A percentile compares a stretch with the other conserved stretches of the same genome.
Conservation (phyloP, 2,329 filamentous ascomycete species). For the Trematosphaeria pertusa region DNA sequence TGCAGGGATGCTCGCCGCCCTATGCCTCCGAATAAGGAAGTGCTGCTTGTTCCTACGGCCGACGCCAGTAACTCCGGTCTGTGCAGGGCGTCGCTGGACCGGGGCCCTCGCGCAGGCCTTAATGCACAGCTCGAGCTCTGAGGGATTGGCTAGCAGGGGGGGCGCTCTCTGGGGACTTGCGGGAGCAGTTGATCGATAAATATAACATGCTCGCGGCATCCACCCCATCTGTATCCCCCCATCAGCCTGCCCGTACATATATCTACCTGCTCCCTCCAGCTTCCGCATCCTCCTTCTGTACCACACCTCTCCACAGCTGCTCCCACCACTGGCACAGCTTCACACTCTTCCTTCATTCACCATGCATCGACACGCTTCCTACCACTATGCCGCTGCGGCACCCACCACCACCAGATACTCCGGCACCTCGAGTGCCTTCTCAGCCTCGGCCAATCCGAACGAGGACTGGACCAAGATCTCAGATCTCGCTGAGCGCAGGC, state of each 20-base stretch:
- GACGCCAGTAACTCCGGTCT: no score
- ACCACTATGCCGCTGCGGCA: conserved; percentile 51
- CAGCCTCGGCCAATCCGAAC: conserved; percentile 90
- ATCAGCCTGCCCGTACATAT: conserved; percentile 9
- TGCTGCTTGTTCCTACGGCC: background rate
- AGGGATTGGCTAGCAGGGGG: conserved; percentile 7
- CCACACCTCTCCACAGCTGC: background rate
- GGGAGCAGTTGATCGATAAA: conserved; percentile 25
- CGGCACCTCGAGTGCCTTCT: conserved; percentile 92
- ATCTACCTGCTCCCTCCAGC: conserved; percentile 16
- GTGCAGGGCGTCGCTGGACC: conserved; percentile 1
- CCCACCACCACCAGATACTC: conserved; percentile 68
- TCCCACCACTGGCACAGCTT: conserved; percentile 17
- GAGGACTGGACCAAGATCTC: conserved; percentile 99
- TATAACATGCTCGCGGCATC: conserved; percentile 23
- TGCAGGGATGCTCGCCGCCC: conserved; percentile 26
- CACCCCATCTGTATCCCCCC: conserved; percentile 3
- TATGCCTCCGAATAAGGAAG: conserved; percentile 24
- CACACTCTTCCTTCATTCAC: conserved; percentile 21
- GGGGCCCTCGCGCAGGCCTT: conserved; percentile 1
- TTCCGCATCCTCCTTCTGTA: conserved; percentile 9
- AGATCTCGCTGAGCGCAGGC: conserved; percentile 88
- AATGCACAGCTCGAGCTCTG: conserved; percentile 16
- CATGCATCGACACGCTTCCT: conserved; percentile 55
- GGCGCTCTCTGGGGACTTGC: background rate